Evolutionary conservation across 495 filamentous ascomycete species (phyloP).

Genomic region (Chaetomium cochliodes): DNA sequence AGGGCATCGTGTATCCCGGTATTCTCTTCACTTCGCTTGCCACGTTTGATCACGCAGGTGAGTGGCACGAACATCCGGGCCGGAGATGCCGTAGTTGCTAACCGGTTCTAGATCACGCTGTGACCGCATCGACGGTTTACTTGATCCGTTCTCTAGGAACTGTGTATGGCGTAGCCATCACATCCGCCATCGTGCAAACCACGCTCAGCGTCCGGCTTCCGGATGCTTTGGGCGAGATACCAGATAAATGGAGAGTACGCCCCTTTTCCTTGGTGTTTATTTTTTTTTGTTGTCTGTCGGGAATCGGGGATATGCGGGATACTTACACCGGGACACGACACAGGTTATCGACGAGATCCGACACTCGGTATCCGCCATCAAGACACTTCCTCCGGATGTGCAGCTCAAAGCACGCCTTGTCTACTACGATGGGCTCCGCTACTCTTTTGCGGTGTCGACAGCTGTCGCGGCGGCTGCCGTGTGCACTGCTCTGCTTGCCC

Average conservation of each 20-base stretch:
- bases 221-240: constrained; percentile 58
- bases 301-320: constrained; percentile 24
- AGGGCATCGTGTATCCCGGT: constrained; percentile 62
- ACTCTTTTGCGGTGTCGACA: constrained; percentile 56
- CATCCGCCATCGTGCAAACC: constrained; percentile 63
- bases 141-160: constrained; percentile 62
- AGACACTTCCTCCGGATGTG: constrained; percentile 54
- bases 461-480: constrained; percentile 52
- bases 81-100: neutral
- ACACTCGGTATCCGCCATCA: constrained; percentile 58
- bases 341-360: constrained; percentile 62
- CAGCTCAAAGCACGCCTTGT: constrained; percentile 60
- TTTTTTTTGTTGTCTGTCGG: constrained; percentile 1
- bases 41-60: constrained; percentile 62
- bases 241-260: constrained; percentile 66
- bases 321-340: constrained; percentile 14
- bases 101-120: constrained; percentile 55
- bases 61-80: constrained; percentile 3
- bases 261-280: constrained; percentile 31
- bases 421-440: constrained; percentile 56
- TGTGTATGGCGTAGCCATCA: constrained; percentile 64
- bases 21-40: constrained; percentile 64
- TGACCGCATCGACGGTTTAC: constrained; percentile 62
- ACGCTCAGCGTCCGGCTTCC: constrained; percentile 58
- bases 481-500: constrained; percentile 51